Percentiles rank a stretch among this genome's conserved stretches.
phyloP scores from a whole-genome alignment of 257 asterid genomes.

The Linaria vulgaris region DNA sequence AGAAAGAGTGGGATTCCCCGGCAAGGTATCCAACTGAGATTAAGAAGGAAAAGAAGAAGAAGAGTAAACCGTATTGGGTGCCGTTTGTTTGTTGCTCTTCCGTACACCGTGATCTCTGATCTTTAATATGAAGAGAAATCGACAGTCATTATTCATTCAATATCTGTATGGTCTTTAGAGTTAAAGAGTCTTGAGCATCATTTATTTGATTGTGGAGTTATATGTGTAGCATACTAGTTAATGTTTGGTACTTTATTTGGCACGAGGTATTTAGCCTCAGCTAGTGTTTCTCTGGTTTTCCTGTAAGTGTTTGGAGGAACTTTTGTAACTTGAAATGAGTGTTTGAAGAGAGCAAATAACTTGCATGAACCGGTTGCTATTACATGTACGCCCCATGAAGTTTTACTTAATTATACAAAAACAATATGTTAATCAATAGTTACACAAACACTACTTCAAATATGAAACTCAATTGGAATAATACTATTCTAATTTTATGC shows the following conservation, averaged over 20 bases:
- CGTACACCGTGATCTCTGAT: slow-evolving; percentile 49
- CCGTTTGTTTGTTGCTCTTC: slow-evolving; percentile 92
- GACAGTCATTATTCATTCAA: slow-evolving; percentile 4
- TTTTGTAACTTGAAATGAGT: no score
- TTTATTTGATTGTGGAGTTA: slow-evolving; percentile 26
- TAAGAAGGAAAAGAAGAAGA: slow-evolving; percentile 74
- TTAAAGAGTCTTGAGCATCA: slow-evolving; percentile 22
- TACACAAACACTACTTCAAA: no score
- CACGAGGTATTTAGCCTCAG: slow-evolving; percentile 28
- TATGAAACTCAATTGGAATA: no score
- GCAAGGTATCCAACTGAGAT: slow-evolving; percentile 77
- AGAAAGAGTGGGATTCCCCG: slow-evolving; percentile 82
- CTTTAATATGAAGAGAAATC: background rate
- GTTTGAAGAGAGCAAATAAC: no score
- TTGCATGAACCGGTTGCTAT: no score
- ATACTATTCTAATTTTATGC: no score
- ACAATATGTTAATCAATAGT: no score
- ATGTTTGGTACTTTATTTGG: slow-evolving; percentile 17
- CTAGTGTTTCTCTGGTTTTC: background rate
- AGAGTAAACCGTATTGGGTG: slow-evolving; percentile 65
- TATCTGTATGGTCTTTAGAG: slow-evolving; percentile 18
- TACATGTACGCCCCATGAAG: no score
- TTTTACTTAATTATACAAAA: no score
- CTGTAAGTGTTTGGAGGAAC: no score
- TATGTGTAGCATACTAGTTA: slow-evolving; percentile 34